phyloP scores from a whole-genome alignment of 345 rosid genomes.

The Heritiera littoralis region DNA sequence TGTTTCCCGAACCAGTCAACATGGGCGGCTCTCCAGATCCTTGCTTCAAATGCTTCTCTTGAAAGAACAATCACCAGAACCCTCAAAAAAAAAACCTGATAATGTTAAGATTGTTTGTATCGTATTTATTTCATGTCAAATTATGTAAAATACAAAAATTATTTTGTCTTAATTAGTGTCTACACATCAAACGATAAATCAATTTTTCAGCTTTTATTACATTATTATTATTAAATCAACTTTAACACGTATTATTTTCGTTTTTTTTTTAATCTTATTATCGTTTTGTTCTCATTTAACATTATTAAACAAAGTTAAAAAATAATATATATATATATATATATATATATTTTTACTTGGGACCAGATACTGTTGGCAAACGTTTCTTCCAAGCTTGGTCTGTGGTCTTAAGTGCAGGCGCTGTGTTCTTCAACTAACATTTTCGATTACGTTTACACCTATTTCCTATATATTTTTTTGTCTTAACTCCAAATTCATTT shows the following conservation, averaged over 20 bases:
- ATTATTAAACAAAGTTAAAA: neutral
- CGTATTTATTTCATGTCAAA: too few relatives aligned
- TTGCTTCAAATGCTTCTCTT: neutral
- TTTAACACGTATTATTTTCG: too few relatives aligned
- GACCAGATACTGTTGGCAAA: neutral
- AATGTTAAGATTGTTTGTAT: neutral
- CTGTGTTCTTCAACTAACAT: slow-evolving; percentile 32
- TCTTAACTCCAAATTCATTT: neutral
- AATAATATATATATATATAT: too few relatives aligned
- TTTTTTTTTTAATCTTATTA: too few relatives aligned
- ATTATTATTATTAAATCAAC: too few relatives aligned
- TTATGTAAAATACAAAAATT: too few relatives aligned
- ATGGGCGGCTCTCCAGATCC: slow-evolving; percentile 38
- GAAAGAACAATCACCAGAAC: slow-evolving; percentile 2
- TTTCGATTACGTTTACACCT: slow-evolving; percentile 17
- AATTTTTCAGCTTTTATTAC: too few relatives aligned
- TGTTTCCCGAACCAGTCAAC: slow-evolving; percentile 29
- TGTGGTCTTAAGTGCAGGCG: slow-evolving; percentile 20
- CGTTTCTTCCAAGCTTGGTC: slow-evolving; percentile 21
- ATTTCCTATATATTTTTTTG: neutral
- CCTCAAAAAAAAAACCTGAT: neutral
- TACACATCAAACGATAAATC: too few relatives aligned
- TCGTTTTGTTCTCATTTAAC: neutral
- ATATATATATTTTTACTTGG: too few relatives aligned
- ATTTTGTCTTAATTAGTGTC: too few relatives aligned